Conservation (phyloP, 345 rosid species). For the Acer negundo region DNA sequence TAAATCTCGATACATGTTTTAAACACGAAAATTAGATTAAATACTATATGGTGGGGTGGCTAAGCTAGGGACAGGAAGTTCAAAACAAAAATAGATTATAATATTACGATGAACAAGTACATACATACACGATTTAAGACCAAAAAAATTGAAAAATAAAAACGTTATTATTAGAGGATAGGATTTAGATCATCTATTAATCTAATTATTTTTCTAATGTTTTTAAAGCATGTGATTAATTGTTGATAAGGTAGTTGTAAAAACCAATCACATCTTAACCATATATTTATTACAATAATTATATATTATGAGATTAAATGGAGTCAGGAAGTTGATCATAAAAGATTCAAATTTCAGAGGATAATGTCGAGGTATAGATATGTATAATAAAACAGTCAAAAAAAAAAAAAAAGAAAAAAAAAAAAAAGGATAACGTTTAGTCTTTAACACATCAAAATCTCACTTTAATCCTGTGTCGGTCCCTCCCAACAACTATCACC, state of each 20-base stretch:
- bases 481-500: constrained; percentile 44
- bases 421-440: constrained; percentile 24
- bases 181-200: no score
- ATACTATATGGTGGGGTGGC: not conserved
- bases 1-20: not conserved
- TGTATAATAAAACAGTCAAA: constrained; percentile 18
- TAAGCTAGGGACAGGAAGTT: not conserved
- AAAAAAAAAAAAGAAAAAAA: not conserved
- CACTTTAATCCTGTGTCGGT: constrained; percentile 23
- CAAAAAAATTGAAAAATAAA: not conserved
- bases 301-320: no score
- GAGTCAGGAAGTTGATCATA: no score
- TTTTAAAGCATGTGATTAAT: no score
- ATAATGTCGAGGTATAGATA: constrained; percentile 2
- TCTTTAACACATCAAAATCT: constrained; percentile 37
- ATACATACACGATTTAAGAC: not conserved
- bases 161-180: not conserved
- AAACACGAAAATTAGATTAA: not conserved
- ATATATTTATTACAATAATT: no score
- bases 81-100: not conserved
- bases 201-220: no score
- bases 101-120: not conserved
- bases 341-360: not conserved
- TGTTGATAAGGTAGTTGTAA: no score
- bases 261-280: no score